Evolutionary conservation across 306 rosid species (phyloP), one percentile per base, ranked within the genome.

Genomic region (Luffa aegyptiaca): DNA sequence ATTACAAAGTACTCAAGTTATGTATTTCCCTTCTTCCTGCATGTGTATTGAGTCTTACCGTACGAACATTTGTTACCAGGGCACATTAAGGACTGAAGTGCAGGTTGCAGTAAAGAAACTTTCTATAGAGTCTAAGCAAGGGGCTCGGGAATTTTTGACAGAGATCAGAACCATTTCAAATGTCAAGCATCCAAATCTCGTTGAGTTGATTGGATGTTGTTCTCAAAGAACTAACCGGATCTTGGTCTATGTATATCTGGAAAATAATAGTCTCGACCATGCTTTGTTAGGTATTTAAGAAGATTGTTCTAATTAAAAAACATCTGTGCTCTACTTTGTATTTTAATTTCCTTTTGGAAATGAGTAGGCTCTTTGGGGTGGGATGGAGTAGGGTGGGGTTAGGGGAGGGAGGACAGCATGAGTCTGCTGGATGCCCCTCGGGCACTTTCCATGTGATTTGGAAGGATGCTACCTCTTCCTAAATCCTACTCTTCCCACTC

Each of bases 91-190:
- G 87, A 75, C 71, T 82, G 96, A 97, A 80, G 77, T 66, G 71
- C 76, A 56, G 39, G 82, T 96, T 82, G 99, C 99, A n/a, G 90
- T 96, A 86, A 96, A 93, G 86, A 88, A 90, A 68, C 99, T 96
- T 82, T 85, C 99, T 36, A 87, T 86, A 62, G 89, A 89, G 56
- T 96, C 98, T n/a, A 90, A 77, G 94, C 98, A 96, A 74, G 99
- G 99, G 76, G 91, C 88, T 57, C 86, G 83, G 9, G 97, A 96
- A 83, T 96, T 96, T 86, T 83, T 93, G 79, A 84, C 92, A 3
- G 98, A 96, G 85, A 90, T 96, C 35, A 85, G 84, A 36, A 87
- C 96, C 35, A 89, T 96, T 75, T 87, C 98, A 75, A 89, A 86
- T 84, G 97, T 91, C 49, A 88, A 64, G 85, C 99, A 93, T 87